Evolutionary conservation across 306 rosid species (phyloP).

Genomic region (Trichosanthes cucumerina): DNA sequence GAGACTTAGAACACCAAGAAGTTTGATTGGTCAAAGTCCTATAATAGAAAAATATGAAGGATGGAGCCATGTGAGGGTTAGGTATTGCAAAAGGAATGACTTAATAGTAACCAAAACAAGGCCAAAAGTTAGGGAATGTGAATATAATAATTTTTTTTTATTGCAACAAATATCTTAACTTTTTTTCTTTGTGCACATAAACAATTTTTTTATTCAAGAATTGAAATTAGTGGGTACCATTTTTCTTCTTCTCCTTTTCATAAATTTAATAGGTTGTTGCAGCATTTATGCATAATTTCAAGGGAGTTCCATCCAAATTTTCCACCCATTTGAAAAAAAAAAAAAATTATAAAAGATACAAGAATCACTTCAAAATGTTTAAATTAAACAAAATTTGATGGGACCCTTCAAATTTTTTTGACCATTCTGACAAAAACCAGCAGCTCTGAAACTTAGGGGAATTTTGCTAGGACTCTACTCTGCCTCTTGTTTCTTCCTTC

Average conservation of each 20-base stretch:
- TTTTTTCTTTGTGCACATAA: neutral
- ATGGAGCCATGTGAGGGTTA: constrained; percentile 10
- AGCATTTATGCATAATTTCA: neutral
- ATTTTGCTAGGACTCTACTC: neutral
- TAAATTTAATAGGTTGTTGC: constrained; percentile 8
- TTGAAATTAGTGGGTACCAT: neutral
- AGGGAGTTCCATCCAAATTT: neutral
- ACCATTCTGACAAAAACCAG: neutral
- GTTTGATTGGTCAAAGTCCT: neutral
- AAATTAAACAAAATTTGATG: neutral
- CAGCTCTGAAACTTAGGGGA: neutral
- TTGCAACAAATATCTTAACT: neutral
- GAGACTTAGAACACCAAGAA: neutral
- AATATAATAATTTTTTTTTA: neutral
- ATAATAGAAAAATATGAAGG: neutral
- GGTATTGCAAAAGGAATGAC: neutral
- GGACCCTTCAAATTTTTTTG: neutral
- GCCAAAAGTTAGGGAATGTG: neutral
- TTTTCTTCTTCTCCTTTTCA: constrained; percentile 4
- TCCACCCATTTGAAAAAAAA: neutral
- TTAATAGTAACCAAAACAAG: neutral
- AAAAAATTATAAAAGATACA: neutral
- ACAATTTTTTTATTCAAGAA: neutral
- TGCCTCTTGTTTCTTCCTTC: constrained; percentile 6
- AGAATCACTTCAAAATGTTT: neutral